A percentile compares a stretch with the other conserved stretches of the same genome.
These are phyloP conservation scores for Plantago ovata DNA, from an alignment of 257 asterid species.

Conservation along the genomic window DNA sequence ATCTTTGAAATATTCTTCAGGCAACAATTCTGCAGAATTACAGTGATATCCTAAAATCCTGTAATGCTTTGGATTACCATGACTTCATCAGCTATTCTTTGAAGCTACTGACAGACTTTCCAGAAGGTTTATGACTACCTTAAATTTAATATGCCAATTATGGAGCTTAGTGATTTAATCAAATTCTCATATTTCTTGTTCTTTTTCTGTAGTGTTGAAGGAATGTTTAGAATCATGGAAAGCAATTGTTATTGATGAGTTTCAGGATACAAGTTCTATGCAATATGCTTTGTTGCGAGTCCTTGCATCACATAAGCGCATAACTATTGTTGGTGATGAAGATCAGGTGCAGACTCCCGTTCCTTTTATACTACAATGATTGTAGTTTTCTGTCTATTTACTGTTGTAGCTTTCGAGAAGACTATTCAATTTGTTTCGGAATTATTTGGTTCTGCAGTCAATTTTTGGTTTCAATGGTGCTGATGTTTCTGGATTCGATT, in stretches of 20 bases:
- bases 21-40: conserved; percentile 77
- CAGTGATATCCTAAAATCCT: conserved; percentile 67
- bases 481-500: conserved; percentile 85
- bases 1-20: conserved; percentile 40
- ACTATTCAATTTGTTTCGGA: neutral
- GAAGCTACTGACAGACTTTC: conserved; percentile 80
- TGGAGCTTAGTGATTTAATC: conserved; percentile 13
- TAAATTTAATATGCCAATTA: conserved; percentile 11
- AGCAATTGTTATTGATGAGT: conserved; percentile 89
- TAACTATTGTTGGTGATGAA: conserved; percentile 96
- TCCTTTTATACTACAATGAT: conserved; percentile 10
- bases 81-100: conserved; percentile 83
- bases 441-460: conserved; percentile 47
- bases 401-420: conserved; percentile 9
- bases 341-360: conserved; percentile 65
- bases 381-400: conserved; percentile 11
- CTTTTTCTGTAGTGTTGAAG: conserved; percentile 45
- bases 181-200: conserved; percentile 18
- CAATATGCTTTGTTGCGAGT: conserved; percentile 63
- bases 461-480: conserved; percentile 97
- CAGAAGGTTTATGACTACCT: conserved; percentile 61
- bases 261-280: conserved; percentile 97
- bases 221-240: conserved; percentile 81
- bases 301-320: conserved; percentile 77
- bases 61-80: conserved; percentile 94